These are phyloP conservation scores for Brassica balearica DNA, from an alignment of 441 rosid species.

Conservation along the genomic window DNA sequence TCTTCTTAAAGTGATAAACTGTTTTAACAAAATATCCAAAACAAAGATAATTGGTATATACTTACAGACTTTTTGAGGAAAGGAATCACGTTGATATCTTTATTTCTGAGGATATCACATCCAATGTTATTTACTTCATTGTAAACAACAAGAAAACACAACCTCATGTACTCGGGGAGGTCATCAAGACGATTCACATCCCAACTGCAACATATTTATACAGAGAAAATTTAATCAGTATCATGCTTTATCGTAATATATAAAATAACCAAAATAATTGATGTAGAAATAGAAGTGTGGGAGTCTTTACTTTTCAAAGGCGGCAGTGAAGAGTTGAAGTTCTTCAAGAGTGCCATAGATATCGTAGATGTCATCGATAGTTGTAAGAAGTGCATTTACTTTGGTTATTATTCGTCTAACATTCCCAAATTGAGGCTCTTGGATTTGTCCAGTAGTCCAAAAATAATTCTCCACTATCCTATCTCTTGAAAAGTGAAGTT, in stretches of 20 bases:
- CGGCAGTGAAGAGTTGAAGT: slow-evolving; percentile 47
- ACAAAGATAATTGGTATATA: slow-evolving; percentile 1
- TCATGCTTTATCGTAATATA: neutral
- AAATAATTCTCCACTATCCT: slow-evolving; percentile 46
- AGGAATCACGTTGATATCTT: slow-evolving; percentile 32
- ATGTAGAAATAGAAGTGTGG: neutral
- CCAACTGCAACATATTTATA: slow-evolving; percentile 33
- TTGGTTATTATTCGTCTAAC: slow-evolving; percentile 26
- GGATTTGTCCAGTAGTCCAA: slow-evolving; percentile 41
- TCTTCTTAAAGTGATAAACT: neutral
- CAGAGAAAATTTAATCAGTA: neutral
- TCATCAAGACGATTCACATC: slow-evolving; percentile 40
- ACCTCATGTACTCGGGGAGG: slow-evolving; percentile 49
- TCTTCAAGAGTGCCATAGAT: slow-evolving; percentile 51
- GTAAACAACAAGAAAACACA: slow-evolving; percentile 40
- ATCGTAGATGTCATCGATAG: slow-evolving; percentile 48
- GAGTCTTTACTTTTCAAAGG: slow-evolving; percentile 33
- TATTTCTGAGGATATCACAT: slow-evolving; percentile 16
- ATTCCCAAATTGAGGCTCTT: slow-evolving; percentile 34
- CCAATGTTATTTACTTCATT: slow-evolving; percentile 42
- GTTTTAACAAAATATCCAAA: neutral
- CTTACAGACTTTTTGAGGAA: slow-evolving; percentile 44
- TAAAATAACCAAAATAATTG: neutral
- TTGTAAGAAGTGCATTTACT: slow-evolving; percentile 32
- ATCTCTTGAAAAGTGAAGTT: slow-evolving; percentile 48